Evolutionary conservation across 768 basidiomycete genomes (phyloP).

Genomic region (Suillus spraguei): DNA sequence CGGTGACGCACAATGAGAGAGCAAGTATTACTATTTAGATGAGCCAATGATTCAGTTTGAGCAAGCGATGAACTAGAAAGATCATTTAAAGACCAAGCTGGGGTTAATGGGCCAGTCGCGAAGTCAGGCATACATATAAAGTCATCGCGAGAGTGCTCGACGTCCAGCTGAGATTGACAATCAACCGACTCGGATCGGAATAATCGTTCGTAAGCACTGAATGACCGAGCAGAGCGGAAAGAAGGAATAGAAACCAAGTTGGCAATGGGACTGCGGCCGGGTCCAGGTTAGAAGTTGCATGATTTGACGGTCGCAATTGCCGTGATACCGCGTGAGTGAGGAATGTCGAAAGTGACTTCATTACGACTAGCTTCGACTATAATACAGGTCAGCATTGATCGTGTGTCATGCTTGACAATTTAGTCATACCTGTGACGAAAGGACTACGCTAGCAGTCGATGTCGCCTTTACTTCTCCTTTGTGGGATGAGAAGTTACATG

Average conservation of each 20-base stretch:
- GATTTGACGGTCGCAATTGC: slow-evolving; percentile 18
- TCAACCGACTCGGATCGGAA: slow-evolving; percentile 36
- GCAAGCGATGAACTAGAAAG: slow-evolving; percentile 29
- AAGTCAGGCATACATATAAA: slow-evolving; percentile 29
- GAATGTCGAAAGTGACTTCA: slow-evolving; percentile 73
- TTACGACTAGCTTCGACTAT: slow-evolving; percentile 78
- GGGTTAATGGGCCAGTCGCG: slow-evolving; percentile 16
- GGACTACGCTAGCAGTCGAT: slow-evolving; percentile 63
- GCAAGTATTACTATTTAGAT: slow-evolving; percentile 18
- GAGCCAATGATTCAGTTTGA: slow-evolving; percentile 18
- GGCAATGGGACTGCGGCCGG: slow-evolving; percentile 33
- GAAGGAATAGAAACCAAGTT: slow-evolving; percentile 67
- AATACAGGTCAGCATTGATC: slow-evolving; percentile 15
- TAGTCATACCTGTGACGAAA: slow-evolving; percentile 58
- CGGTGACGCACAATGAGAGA: slow-evolving; percentile 29
- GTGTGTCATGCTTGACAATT: not conserved
- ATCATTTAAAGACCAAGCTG: slow-evolving; percentile 38
- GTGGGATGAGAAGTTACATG: slow-evolving; percentile 5
- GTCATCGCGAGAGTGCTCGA: slow-evolving; percentile 31
- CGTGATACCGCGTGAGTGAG: slow-evolving; percentile 48
- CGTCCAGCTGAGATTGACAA: slow-evolving; percentile 19
- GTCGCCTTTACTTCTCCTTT: slow-evolving; percentile 44
- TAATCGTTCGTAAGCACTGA: slow-evolving; percentile 52
- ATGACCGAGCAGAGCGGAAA: slow-evolving; percentile 56
- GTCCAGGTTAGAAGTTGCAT: slow-evolving; percentile 17